Evolutionary conservation across 192 early-diverging fungal species (phyloP).

Genomic region (Coemansia sp.): DNA sequence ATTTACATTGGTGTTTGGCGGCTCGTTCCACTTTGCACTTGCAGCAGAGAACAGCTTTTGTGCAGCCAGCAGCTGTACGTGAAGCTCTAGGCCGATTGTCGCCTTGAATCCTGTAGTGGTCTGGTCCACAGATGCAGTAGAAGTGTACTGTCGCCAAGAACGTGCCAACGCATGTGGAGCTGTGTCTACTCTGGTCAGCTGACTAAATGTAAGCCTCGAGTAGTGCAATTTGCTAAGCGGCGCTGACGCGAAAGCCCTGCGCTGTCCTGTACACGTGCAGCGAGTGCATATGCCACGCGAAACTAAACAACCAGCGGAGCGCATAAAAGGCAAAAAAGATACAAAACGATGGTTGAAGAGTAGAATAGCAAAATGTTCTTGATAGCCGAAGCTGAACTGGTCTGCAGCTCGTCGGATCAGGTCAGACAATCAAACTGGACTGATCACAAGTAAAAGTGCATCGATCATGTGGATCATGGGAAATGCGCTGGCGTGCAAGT

Average conservation of each 20-base stretch:
- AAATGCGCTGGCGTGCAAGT: too few species aligned
- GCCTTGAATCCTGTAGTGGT: constrained; percentile 54
- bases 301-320: neutral
- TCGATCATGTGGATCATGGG: too few species aligned
- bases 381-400: too few species aligned
- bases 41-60: constrained; percentile 85
- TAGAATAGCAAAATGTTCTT: too few species aligned
- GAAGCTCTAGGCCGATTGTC: constrained; percentile 88
- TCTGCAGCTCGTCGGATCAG: too few species aligned
- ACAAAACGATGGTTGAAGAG: neutral
- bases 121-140: neutral
- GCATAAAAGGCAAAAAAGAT: neutral
- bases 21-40: constrained; percentile 40
- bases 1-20: constrained; percentile 74
- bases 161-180: neutral
- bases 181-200: neutral
- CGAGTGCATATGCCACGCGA: neutral
- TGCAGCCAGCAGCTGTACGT: constrained; percentile 72
- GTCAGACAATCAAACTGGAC: too few species aligned
- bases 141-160: neutral
- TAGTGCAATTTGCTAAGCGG: neutral
- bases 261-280: neutral
- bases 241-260: neutral
- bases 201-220: neutral
- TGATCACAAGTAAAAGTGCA: too few species aligned